Evolutionary conservation across 116 monocot species (phyloP), one percentile per base, ranked within the genome.

Genomic region (Iris pallida): DNA sequence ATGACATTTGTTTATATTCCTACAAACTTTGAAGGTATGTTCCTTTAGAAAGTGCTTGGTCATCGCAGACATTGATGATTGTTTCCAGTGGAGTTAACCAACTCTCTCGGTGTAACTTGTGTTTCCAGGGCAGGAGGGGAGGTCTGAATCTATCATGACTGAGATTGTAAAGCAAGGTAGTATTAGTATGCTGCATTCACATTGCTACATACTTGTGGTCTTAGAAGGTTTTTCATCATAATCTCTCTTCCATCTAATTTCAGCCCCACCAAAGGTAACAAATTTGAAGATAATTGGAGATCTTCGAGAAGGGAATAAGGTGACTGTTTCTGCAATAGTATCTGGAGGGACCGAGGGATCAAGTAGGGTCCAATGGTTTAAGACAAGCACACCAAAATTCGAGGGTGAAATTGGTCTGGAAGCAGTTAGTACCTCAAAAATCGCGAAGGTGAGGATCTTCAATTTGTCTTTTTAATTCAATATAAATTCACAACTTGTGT

Each of bases 341-440:
- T 80, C 81, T 73, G 86, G 88, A 60, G 98, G 93, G 69, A 86
- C 79, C 70, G 93, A 98, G 69, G 93, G 87, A 74, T 90, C 82
- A 42, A 90, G 87, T 63, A 77, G 83, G 66, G 98, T 98, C 48
- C 98, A 93, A 53, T 93, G 98, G 98, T 93, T 93, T 76, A 93
- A 88, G 73, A 81, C 83, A 70, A 70, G 65, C 64, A 82, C 70
- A 0, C 64, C 79, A 57, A 71, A 65, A n/a, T 69, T 98, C 42
- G 68, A 74, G 19, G 82, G 63, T 64, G 98, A 98, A 74, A 71
- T 75, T 82, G 72, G 68, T 55, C 80, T 93, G 69, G 93, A 90
- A 86, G 83, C 93, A 65, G 64, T 98, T 59, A 88, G 85, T 62
- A 69, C 82, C 51, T 86, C 88, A 55, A 98, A 98, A 79, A 79